Evolutionary conservation across 192 early-diverging fungal genomes (phyloP).

Genomic region (Backusella macrospora): DNA sequence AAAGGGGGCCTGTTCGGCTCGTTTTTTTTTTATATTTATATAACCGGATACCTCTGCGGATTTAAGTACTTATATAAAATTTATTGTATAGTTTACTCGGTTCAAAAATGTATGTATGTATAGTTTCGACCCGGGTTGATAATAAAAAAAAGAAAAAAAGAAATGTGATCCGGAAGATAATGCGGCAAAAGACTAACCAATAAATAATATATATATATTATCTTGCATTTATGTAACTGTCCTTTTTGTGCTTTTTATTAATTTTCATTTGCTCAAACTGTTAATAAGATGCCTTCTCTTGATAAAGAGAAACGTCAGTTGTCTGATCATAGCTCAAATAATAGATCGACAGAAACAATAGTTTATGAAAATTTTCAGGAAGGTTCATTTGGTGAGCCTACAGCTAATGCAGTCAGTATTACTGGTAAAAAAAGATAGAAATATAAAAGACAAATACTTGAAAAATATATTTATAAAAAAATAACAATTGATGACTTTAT

Average conservation of each 20-base stretch:
- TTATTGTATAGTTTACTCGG: not conserved
- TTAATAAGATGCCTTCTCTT: not conserved
- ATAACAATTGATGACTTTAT: not conserved
- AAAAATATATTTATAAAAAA: not conserved
- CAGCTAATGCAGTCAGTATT: conserved; percentile 31
- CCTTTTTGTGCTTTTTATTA: not conserved
- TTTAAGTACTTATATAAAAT: not conserved
- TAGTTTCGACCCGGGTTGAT: not conserved
- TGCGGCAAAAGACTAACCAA: not conserved
- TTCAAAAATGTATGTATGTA: not conserved
- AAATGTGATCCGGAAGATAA: conserved; percentile 6
- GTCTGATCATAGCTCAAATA: not conserved
- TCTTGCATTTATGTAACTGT: not conserved
- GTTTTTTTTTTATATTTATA: not conserved
- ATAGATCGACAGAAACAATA: conserved; percentile 12
- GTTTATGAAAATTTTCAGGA: conserved; percentile 13
- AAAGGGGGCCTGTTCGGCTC: not conserved
- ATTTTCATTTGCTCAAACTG: not conserved
- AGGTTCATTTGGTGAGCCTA: conserved; percentile 23
- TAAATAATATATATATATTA: not conserved
- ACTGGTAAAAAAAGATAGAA: conserved; percentile 11
- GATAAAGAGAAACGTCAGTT: not conserved
- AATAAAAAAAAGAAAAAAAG: not conserved
- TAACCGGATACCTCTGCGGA: not conserved
- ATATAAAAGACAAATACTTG: not conserved